Evolutionary conservation across 2,329 filamentous ascomycete species (phyloP).

Genomic region (Huntiella moniliformis): DNA sequence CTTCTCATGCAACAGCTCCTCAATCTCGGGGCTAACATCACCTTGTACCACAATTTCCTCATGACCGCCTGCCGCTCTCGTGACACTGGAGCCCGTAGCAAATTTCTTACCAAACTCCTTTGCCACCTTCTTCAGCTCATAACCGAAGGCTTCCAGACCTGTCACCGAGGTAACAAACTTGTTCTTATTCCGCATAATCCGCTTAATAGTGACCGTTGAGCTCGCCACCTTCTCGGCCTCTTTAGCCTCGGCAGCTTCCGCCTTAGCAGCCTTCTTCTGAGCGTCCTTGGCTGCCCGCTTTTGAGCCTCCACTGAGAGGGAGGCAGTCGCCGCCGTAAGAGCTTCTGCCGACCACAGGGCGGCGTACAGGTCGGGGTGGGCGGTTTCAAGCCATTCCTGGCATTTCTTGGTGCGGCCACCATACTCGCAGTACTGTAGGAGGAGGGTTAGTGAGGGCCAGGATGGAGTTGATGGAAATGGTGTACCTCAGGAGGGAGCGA

Average conservation of each 20-base stretch:
- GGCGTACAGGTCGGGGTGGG: constrained; percentile 55
- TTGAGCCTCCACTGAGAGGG: constrained; percentile 76
- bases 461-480: constrained; percentile 4
- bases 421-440: constrained; percentile 88
- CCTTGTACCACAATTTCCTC: constrained; percentile 98
- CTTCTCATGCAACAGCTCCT: constrained; percentile 76
- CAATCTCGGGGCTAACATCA: constrained; percentile 85
- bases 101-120: constrained; percentile 99
- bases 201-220: constrained; percentile 77
- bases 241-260: constrained; percentile 68
- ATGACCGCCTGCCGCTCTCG: constrained; percentile 65
- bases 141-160: constrained; percentile 72
- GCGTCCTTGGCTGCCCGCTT: constrained; percentile 93
- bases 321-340: constrained; percentile 64
- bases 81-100: constrained; percentile 81
- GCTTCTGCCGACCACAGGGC: constrained; percentile 75
- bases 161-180: constrained; percentile 91
- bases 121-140: constrained; percentile 82
- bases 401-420: constrained; percentile 93
- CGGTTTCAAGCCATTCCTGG: constrained; percentile 77
- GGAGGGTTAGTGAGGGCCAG: constrained; percentile 4
- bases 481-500: constrained; percentile 46
- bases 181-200: constrained; percentile 93
- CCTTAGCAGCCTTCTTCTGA: constrained; percentile 90
- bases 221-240: constrained; percentile 66